Base-by-base conservation (phyloP, 164 flowering plant species). In the Cinnamomum micranthum region DNA sequence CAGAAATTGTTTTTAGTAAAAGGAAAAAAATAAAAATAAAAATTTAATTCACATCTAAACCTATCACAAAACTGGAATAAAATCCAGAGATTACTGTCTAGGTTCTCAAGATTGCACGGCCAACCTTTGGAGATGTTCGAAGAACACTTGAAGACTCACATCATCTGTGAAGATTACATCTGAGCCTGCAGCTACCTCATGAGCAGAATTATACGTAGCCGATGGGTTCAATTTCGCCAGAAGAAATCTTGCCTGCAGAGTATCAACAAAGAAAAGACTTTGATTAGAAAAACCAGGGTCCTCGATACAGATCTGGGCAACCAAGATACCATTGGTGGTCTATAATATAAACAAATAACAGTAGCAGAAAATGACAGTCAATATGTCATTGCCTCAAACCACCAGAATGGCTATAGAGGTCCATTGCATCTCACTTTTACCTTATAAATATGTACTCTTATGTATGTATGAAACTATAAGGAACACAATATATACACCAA, bases 121-220 rank as follows among this genome's bases (percentile, higher is more conserved):
- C 77, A 94, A 78, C 86, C 84, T 89, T 82, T 94, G 98, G 62
- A 94, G 98, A 87, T 94, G 98, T 80, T 92, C 96, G 33, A 92
- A 84, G 87, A 94, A 94, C n/a, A 94, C 97, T 84, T 92, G 95
- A 50, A 94, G 87, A 75, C 95, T 92, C 72, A 94, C 98, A 74
- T 94, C 98, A 72, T 94, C 98, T 0, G 98, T 94, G 85, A 92
- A 92, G 75, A 94, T 94, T 59, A 94, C 86, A 77, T 94, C 98
- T 23, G 97, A 88, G 6, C 96, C 98, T 24, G 91, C 78, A 11
- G 91, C 84, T 79, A 91, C 86, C 58, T 92, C 98, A 17, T 85
- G 83, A 22, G 88, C 85, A 76, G 90, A 91, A 60, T 80, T 92
- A 81, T 92, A 90, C 11, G 97, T 92, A 5, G 97, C 88, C 51